Conservation (phyloP, 148 eudicot species). For the Chenopodium berlandieri region DNA sequence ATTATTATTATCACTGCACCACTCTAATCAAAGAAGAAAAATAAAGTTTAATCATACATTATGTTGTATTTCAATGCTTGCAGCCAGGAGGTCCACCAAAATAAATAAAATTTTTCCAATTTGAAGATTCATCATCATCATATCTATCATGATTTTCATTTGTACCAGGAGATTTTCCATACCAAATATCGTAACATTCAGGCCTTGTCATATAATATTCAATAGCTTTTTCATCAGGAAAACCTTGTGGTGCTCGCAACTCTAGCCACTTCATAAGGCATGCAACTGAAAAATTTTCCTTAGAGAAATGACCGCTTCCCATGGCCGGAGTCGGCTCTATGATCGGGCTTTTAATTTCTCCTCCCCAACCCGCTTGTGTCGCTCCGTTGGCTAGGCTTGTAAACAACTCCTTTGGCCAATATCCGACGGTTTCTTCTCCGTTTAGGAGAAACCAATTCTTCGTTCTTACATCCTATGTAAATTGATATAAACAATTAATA, state of each 20-base stretch:
- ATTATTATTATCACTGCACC: too few relatives aligned
- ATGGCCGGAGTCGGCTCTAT: neutral
- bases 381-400: constrained; percentile 5
- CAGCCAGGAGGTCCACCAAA: constrained; percentile 2
- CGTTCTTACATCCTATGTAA: neutral
- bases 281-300: neutral
- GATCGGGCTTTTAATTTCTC: neutral
- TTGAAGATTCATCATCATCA: too few relatives aligned
- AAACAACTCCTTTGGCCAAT: constrained; percentile 10
- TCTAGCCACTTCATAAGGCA: neutral
- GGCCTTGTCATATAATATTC: neutral
- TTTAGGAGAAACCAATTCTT: constrained; percentile 3
- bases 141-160: neutral
- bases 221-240: neutral
- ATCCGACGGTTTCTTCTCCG: neutral
- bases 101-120: neutral
- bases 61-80: too few relatives aligned
- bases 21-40: too few relatives aligned
- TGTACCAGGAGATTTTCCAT: neutral
- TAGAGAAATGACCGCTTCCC: constrained; percentile 8
- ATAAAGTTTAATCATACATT: too few relatives aligned
- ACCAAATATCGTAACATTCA: neutral
- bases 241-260: neutral
- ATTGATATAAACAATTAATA: neutral
- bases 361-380: constrained; percentile 6